Evolutionary conservation across 2,329 filamentous ascomycete species (phyloP), one percentile per base, ranked within the genome.

Genomic region (Hymenoscyphus scutula): DNA sequence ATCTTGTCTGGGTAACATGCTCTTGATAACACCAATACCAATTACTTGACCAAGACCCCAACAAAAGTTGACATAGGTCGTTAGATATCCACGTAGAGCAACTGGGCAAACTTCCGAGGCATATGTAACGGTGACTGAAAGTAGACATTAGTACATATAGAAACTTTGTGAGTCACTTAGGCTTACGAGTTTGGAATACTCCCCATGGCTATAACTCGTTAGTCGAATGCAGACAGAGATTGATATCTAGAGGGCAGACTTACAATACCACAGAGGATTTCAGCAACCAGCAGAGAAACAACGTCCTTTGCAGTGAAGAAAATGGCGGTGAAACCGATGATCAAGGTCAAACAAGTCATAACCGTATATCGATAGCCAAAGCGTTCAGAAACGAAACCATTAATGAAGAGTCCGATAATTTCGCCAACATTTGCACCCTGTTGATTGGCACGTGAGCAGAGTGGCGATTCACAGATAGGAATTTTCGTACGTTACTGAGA

Each of bases 11-110:
- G 71, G 69, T 19, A 82, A 67, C 78, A 81, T 80, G 17, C 76
- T 73, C 68, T 77, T 79, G 67, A 83, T 79, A 19, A 82, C 80
- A 13, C 80, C 81, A 56, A 81, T 76, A 32, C 79, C 80, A 64
- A 82, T 80, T 23, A 82, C 68, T 65, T 82, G 81, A 23, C 81
- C 80, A 3, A 82, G 64, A 53, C 71, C 82, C 82, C 82, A 85
- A 75, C 82, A 84, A 70, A 83, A 79, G 70, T 83, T 83, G 64
- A 82, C 79, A 62, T 83, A 84, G 0, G 82, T 83, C 0, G 81
- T 84, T 41, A 84, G 74, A 65, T 84, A 84, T 15, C 80, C 81
- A 61, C 82, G 77, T 3, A 85, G 73, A 51, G 81, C 81, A n/a
- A 84, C 79, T 3, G 82, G 82, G 63, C 81, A 84, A 38, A 84